phyloP scores from a whole-genome alignment of 1,284 basidiomycete species.

The Schizophyllum commune region DNA sequence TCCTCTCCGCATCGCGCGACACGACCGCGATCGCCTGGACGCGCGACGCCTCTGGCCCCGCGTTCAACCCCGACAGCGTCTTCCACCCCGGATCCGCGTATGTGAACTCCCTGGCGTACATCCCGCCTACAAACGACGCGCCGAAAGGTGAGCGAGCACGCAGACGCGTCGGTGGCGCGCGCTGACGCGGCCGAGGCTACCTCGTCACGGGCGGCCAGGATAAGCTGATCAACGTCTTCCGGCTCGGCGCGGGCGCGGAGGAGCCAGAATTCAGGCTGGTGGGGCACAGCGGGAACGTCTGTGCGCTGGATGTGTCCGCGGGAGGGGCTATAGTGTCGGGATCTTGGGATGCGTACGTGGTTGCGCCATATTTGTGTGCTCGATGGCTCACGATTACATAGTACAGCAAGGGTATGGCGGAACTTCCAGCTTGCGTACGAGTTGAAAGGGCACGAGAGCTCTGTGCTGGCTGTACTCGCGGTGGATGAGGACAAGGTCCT shows the following conservation, averaged over 20 bases:
- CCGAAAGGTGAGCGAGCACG: constrained; percentile 50
- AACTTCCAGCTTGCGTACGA: constrained; percentile 70
- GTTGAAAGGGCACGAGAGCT: constrained; percentile 81
- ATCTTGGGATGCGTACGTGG: constrained; percentile 88
- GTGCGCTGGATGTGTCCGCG: constrained; percentile 68
- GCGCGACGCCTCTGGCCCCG: constrained; percentile 31
- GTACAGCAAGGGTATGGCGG: constrained; percentile 93
- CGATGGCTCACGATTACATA: constrained; percentile 21
- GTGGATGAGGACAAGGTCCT: constrained; percentile 75
- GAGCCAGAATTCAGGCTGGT: constrained; percentile 77
- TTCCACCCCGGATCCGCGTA: constrained; percentile 69
- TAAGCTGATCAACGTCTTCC: constrained; percentile 75
- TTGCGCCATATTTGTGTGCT: neutral
- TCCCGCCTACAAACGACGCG: constrained; percentile 58
- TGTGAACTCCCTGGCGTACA: constrained; percentile 76
- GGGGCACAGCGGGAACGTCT: constrained; percentile 90
- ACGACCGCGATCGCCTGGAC: constrained; percentile 84
- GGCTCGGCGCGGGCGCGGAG: constrained; percentile 46
- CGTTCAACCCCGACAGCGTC: constrained; percentile 47
- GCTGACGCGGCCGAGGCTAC: constrained; percentile 47
- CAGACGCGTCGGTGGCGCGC: neutral
- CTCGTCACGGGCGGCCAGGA: constrained; percentile 83
- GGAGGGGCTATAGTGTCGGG: constrained; percentile 84
- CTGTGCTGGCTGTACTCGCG: constrained; percentile 91
- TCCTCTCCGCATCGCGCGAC: constrained; percentile 88